Evolutionary conservation across 1,284 basidiomycete genomes (phyloP).

Genomic region (Ustilago nuda): DNA sequence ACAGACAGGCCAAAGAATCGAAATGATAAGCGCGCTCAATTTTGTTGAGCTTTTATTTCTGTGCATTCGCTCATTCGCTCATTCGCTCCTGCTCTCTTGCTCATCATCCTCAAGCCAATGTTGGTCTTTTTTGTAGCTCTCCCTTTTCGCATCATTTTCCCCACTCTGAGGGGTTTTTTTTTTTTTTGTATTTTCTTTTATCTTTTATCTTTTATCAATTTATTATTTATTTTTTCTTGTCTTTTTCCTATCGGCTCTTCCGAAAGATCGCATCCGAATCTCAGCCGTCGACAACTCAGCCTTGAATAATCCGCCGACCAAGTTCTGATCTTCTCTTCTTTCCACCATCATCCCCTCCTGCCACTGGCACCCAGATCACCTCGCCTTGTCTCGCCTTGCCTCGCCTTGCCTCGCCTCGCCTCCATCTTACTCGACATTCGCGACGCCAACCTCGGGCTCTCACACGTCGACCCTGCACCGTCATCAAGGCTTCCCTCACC

Average conservation of each 20-base stretch:
- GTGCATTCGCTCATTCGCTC: too few relatives aligned
- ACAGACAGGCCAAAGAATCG: too few relatives aligned
- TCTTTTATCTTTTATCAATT: fast-evolving
- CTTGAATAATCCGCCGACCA: background rate
- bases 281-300: background rate
- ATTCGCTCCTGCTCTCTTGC: too few relatives aligned
- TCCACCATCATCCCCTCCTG: constrained; percentile 22
- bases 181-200: too few relatives aligned
- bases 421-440: constrained; percentile 9
- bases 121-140: background rate
- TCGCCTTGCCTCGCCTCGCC: background rate
- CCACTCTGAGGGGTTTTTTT: constrained; percentile 1
- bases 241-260: constrained; percentile 10
- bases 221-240: fast-evolving
- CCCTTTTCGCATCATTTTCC: constrained; percentile 10
- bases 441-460: background rate
- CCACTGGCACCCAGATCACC: constrained; percentile 8
- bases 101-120: too few relatives aligned
- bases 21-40: too few relatives aligned
- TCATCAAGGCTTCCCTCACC: constrained; percentile 53
- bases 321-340: constrained; percentile 12
- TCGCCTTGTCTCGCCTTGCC: background rate
- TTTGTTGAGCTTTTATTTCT: too few relatives aligned
- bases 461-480: constrained; percentile 8
- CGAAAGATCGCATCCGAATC: constrained; percentile 18